phyloP scores from a whole-genome alignment of 305 asterid genomes.

The Fraxinus sp. region DNA sequence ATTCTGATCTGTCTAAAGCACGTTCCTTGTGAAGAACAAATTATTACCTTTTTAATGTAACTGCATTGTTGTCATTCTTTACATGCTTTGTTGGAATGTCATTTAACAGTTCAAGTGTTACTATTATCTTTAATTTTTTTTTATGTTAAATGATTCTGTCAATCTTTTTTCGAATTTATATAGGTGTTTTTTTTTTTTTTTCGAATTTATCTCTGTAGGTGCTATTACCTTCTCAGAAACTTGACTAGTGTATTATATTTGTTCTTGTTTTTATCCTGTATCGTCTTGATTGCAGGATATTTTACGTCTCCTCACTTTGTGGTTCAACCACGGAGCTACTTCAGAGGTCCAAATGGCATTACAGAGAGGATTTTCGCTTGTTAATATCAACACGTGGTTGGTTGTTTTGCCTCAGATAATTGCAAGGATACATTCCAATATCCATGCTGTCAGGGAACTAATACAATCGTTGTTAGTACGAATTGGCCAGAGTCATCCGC shows the following conservation, averaged over 20 bases:
- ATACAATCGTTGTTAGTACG: slow-evolving; percentile 92
- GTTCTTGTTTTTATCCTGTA: neutral
- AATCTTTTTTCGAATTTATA: neutral
- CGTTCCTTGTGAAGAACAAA: neutral
- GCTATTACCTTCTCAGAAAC: slow-evolving; percentile 4
- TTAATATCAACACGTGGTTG: slow-evolving; percentile 98
- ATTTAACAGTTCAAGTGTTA: neutral
- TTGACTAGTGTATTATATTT: slow-evolving; percentile 1
- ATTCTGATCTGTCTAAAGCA: neutral
- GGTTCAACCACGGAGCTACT: slow-evolving; percentile 99
- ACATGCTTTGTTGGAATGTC: neutral
- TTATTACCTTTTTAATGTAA: neutral
- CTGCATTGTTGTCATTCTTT: neutral
- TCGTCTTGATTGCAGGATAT: slow-evolving; percentile 62
- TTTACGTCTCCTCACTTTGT: slow-evolving; percentile 93
- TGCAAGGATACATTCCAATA: slow-evolving; percentile 98
- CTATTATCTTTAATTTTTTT: neutral
- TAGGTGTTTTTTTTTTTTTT: neutral
- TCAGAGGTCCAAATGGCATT: slow-evolving; percentile 94
- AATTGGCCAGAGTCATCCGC: slow-evolving; percentile 98
- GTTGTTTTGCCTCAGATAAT: slow-evolving; percentile 99
- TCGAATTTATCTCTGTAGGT: neutral
- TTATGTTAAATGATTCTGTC: neutral
- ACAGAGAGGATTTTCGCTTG: slow-evolving; percentile 89
- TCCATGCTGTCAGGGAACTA: slow-evolving; percentile 84